Evolutionary conservation across 2,329 filamentous ascomycete genomes (phyloP).

Genomic region (Alternaria longipes): DNA sequence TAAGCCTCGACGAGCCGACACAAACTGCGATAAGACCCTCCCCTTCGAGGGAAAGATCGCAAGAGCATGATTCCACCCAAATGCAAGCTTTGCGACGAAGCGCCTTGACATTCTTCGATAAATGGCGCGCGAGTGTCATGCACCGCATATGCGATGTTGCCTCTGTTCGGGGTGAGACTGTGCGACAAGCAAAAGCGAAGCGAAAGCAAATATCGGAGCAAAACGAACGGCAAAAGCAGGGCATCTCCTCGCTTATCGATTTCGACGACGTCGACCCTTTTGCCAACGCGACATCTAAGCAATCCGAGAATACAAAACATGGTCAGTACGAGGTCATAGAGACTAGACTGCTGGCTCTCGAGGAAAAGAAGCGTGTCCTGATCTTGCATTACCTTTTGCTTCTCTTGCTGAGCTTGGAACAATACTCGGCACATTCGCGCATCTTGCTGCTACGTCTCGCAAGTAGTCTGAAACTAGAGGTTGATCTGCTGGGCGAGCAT

Average conservation of each 20-base stretch:
- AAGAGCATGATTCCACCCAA: constrained; percentile 59
- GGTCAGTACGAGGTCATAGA: constrained; percentile 46
- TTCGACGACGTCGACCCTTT: constrained; percentile 39
- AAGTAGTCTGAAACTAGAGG: constrained; percentile 72
- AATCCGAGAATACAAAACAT: constrained; percentile 19
- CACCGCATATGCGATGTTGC: constrained; percentile 74
- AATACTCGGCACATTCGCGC: constrained; percentile 77
- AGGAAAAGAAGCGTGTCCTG: constrained; percentile 64
- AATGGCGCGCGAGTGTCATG: constrained; percentile 78
- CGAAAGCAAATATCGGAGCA: constrained; percentile 33
- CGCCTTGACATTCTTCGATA: constrained; percentile 74
- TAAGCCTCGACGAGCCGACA: constrained; percentile 41
- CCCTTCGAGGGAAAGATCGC: constrained; percentile 49
- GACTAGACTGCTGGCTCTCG: constrained; percentile 48
- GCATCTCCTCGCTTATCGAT: constrained; percentile 39
- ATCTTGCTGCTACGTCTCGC: constrained; percentile 75
- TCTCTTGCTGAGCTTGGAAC: constrained; percentile 76
- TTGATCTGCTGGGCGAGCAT: constrained; percentile 70
- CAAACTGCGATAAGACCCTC: constrained; percentile 35
- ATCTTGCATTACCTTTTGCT: constrained; percentile 77
- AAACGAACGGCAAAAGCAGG: constrained; percentile 28
- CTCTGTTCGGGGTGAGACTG: constrained; percentile 38
- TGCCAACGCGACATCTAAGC: constrained; percentile 4
- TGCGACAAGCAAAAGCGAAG: constrained; percentile 47
- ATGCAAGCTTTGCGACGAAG: constrained; percentile 74